Evolutionary conservation across 371 early-diverging fungal species (phyloP).

Genomic region (Mortierella sp.): DNA sequence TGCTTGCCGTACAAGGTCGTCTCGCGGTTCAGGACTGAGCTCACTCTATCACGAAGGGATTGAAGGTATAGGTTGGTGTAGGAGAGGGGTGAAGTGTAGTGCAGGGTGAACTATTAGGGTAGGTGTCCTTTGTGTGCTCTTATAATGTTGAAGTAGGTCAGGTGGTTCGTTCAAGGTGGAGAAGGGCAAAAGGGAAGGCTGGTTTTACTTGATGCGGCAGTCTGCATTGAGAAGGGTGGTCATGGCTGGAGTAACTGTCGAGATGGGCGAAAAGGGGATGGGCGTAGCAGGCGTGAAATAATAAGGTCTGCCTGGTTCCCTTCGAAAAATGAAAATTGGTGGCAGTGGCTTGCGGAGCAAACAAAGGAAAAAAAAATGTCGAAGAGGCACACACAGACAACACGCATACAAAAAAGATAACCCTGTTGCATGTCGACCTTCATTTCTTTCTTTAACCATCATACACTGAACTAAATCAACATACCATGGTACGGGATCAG

Average conservation of each 20-base stretch:
- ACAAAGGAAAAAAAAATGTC: conserved; percentile 1
- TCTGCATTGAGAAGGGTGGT: conserved; percentile 65
- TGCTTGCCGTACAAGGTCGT: conserved; percentile 84
- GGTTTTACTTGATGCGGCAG: conserved; percentile 69
- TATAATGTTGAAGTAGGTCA: neutral
- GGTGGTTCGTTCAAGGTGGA: neutral
- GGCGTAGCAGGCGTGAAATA: neutral
- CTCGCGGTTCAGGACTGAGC: conserved; percentile 91
- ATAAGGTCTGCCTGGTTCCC: neutral
- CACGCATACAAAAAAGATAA: neutral
- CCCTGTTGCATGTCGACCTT: neutral
- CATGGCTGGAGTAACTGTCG: conserved; percentile 48
- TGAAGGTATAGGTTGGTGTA: neutral
- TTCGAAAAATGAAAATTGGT: neutral
- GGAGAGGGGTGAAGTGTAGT: too few species aligned
- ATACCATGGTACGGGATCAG: conserved; percentile 17
- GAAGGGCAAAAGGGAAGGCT: neutral
- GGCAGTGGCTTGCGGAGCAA: conserved; percentile 21
- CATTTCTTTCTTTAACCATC: neutral
- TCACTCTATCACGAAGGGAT: conserved; percentile 70
- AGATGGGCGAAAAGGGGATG: neutral
- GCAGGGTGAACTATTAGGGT: neutral
- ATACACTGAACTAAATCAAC: too few species aligned
- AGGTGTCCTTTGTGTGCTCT: neutral
- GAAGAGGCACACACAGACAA: neutral